Conservation (phyloP, 768 basidiomycete species). For the Xanthoconium purpureum region DNA sequence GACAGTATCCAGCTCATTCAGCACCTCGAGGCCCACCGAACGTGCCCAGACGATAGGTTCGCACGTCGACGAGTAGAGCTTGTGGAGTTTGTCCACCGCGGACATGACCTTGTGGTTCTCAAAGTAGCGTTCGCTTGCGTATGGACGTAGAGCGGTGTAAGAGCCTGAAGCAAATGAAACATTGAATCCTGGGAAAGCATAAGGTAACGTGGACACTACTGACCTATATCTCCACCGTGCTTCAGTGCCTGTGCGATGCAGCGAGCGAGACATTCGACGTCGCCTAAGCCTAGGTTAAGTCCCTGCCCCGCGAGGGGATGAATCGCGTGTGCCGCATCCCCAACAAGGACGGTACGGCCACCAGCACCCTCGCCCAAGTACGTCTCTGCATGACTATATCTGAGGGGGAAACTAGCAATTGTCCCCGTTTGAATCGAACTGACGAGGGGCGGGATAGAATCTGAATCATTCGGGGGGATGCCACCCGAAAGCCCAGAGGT, state of each 20-base stretch:
- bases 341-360: constrained; percentile 80
- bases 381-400: constrained; percentile 78
- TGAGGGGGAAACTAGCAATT: constrained; percentile 86
- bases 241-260: constrained; percentile 57
- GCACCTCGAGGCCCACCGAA: constrained; percentile 81
- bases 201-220: constrained; percentile 12
- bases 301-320: constrained; percentile 98
- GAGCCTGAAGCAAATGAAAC: constrained; percentile 48
- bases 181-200: background rate
- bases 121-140: constrained; percentile 78
- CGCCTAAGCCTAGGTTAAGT: constrained; percentile 88
- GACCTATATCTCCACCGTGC: constrained; percentile 82
- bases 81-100: constrained; percentile 86
- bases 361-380: constrained; percentile 76
- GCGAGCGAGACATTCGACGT: constrained; percentile 69
- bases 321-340: constrained; percentile 93
- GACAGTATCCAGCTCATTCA: constrained; percentile 83
- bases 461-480: constrained; percentile 61
- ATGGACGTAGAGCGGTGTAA: constrained; percentile 69
- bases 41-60: constrained; percentile 82
- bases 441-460: constrained; percentile 72
- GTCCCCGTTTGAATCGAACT: constrained; percentile 65
- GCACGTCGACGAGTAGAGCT: constrained; percentile 68
- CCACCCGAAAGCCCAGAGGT: too few species aligned
- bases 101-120: constrained; percentile 84